These are phyloP conservation scores for Fusarium sp. DNA, from an alignment of 2,329 filamentous ascomycete genomes.

Conservation along the genomic window DNA sequence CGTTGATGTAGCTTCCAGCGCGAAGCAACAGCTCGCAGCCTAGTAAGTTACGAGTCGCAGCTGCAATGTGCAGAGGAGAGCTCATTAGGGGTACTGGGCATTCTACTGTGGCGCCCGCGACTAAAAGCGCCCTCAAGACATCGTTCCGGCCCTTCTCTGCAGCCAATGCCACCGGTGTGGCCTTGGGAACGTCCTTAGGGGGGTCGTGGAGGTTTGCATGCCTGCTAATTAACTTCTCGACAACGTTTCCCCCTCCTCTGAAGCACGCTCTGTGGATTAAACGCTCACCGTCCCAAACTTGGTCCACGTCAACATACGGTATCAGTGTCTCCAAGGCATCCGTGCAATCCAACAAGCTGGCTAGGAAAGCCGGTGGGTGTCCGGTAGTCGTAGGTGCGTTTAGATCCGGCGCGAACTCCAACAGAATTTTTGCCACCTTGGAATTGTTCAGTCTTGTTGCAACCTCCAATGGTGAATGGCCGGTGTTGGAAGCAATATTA, in stretches of 20 bases:
- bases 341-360: slow-evolving; percentile 18
- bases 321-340: slow-evolving; percentile 33
- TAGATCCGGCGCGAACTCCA: slow-evolving; percentile 27
- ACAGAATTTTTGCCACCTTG: slow-evolving; percentile 30
- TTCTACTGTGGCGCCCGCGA: slow-evolving; percentile 31
- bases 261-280: slow-evolving; percentile 37
- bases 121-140: slow-evolving; percentile 25
- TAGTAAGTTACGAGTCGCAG: slow-evolving; percentile 18
- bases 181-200: slow-evolving; percentile 25
- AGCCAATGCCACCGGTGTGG: slow-evolving; percentile 36
- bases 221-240: slow-evolving; percentile 35
- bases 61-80: slow-evolving; percentile 30
- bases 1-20: slow-evolving; percentile 34
- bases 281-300: slow-evolving; percentile 23
- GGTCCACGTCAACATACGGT: slow-evolving; percentile 30
- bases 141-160: slow-evolving; percentile 20
- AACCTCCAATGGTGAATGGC: slow-evolving; percentile 31
- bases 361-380: slow-evolving; percentile 31
- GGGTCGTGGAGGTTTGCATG: slow-evolving; percentile 33
- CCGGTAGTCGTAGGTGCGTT: slow-evolving; percentile 21
- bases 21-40: slow-evolving; percentile 26
- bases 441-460: slow-evolving; percentile 24
- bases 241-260: slow-evolving; percentile 27
- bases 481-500: slow-evolving; percentile 21
- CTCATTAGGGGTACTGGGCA: slow-evolving; percentile 17